Base-by-base conservation (phyloP, 257 asterid genomes). In the Petrea volubilis region DNA sequence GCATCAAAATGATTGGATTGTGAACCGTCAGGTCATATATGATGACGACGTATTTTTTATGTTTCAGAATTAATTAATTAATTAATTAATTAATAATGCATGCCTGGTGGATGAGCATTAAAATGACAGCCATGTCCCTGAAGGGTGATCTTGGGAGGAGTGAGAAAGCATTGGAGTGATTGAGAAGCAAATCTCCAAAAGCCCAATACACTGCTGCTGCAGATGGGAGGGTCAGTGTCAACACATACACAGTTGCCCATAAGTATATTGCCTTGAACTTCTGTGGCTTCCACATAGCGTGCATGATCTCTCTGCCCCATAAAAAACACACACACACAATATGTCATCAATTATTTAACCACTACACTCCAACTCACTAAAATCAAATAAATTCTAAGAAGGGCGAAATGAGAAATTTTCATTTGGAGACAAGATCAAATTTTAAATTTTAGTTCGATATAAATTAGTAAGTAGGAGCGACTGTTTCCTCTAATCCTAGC, bases 281-380 rank as follows among this genome's bases (percentile, higher is more conserved):
- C 40, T 93, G 96, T 24, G 98, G 98, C 89, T 91, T 93, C 97
- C 97, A 93, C 98, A 93, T 93, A 0, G 98, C 98, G 64, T 93
- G 96, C 97, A 93, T 93, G 49, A 93, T 82, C 83, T 93, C 98
- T 71, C 97, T 93, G 97, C 78, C 60, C 78, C 75, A 72, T 41
- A 77, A 18, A 68, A 34, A 36, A 25, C 29, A n/a, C 27, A 47
- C 15, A 46, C 13, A 47, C 12, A 3, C 11, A n/a, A n/a, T n/a
- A n/a, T n/a, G n/a, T n/a, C 46, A 40, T 40, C 46, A 40, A 8
- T 8, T 40, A 0, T 40, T 40, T 4, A 40, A 15, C 11, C 1
- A 2, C 12, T 40, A 40, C 46, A 38, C 11, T 38, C n/a, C n/a
- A n/a, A n/a, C n/a, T n/a, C n/a, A n/a, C n/a, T n/a, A n/a, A n/a